These are phyloP conservation scores for Penicillium sp. DNA, from an alignment of 2,329 filamentous ascomycete genomes.

Conservation along the genomic window DNA sequence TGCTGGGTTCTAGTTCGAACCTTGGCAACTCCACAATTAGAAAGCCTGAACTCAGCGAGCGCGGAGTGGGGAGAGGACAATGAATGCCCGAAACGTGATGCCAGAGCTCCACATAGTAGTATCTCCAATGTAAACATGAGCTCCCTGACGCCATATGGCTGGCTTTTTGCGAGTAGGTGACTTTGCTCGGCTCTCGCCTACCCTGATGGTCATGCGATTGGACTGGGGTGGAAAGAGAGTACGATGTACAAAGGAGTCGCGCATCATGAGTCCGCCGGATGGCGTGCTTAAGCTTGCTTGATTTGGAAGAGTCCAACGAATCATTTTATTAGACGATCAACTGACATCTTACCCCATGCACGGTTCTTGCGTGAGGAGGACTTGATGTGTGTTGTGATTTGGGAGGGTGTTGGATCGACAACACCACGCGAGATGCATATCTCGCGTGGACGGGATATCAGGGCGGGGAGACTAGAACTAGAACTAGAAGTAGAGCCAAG, in stretches of 20 bases:
- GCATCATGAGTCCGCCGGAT: conserved; percentile 4
- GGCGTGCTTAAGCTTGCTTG: conserved; percentile 10
- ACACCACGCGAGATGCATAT: conserved; percentile 5
- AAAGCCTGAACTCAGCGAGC: background rate
- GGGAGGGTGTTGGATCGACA: background rate
- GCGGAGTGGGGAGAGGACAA: background rate
- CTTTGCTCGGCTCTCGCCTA: conserved; percentile 18
- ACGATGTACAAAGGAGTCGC: background rate
- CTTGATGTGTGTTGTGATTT: conserved; percentile 18
- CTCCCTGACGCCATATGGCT: conserved; percentile 9
- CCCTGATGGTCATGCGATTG: conserved; percentile 1
- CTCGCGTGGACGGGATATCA: background rate
- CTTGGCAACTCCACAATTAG: background rate
- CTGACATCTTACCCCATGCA: conserved; percentile 4
- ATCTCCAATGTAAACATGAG: background rate
- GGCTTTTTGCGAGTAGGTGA: background rate
- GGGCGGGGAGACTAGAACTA: background rate
- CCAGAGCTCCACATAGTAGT: background rate
- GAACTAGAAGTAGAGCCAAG: background rate
- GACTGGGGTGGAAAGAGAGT: background rate
- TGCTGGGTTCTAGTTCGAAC: background rate
- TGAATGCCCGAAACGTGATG: background rate
- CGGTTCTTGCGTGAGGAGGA: conserved; percentile 11
- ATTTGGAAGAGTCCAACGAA: background rate
- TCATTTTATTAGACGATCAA: background rate